Percentiles rank a stretch among this genome's conserved stretches.
phyloP scores from a whole-genome alignment of 176 grass and related monocot species.

The Musa troglodytarum region DNA sequence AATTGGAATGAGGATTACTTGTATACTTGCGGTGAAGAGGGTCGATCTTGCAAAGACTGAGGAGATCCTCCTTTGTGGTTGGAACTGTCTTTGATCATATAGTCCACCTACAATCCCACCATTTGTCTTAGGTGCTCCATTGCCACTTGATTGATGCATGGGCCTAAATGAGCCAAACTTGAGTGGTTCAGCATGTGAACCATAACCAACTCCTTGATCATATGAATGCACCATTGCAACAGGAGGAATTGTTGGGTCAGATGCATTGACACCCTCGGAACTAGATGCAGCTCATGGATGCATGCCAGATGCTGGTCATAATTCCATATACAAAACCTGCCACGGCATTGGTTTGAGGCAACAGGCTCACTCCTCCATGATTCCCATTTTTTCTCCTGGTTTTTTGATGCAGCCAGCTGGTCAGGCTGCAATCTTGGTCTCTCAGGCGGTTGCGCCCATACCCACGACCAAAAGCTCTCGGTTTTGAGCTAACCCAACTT shows the following conservation, averaged over 20 bases:
- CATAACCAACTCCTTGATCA: slow-evolving; percentile 32
- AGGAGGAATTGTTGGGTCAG: slow-evolving; percentile 26
- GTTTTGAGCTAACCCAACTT: slow-evolving; percentile 56
- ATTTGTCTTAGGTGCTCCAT: slow-evolving; percentile 21
- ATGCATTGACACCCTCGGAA: slow-evolving; percentile 38
- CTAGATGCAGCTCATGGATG: slow-evolving; percentile 34
- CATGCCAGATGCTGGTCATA: slow-evolving; percentile 4
- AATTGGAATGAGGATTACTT: slow-evolving; percentile 27
- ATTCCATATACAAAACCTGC: not conserved
- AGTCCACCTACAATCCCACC: slow-evolving; percentile 31
- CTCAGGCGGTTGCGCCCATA: slow-evolving; percentile 47
- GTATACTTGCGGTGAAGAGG: slow-evolving; percentile 48
- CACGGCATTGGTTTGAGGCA: slow-evolving; percentile 27
- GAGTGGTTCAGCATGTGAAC: slow-evolving; percentile 39
- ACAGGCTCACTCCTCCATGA: slow-evolving; percentile 54
- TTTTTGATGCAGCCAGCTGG: slow-evolving; percentile 36
- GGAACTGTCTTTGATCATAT: slow-evolving; percentile 42
- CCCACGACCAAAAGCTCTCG: slow-evolving; percentile 35
- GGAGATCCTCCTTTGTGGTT: slow-evolving; percentile 33
- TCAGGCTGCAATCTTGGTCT: slow-evolving; percentile 39
- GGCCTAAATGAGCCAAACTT: slow-evolving; percentile 62
- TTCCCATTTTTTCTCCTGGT: slow-evolving; percentile 48
- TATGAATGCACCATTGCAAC: slow-evolving; percentile 49
- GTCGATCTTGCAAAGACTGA: slow-evolving; percentile 55
- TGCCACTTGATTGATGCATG: slow-evolving; percentile 27